A percentile compares a stretch with the other conserved stretches of the same genome.
Conservation (phyloP, 352 stramenopile genomes). For the Peronosclerospora sorghi region DNA sequence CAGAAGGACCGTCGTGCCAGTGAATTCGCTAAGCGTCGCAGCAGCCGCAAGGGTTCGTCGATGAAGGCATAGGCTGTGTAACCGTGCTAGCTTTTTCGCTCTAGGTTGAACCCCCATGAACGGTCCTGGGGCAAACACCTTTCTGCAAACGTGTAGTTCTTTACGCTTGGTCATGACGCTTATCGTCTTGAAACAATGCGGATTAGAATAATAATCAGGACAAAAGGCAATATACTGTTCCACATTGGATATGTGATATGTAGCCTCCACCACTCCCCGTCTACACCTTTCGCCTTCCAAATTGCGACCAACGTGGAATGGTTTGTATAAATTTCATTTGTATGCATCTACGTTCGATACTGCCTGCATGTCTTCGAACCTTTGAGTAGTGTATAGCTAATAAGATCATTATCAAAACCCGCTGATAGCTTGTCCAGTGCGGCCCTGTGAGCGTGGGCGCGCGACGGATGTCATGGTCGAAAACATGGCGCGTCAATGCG, state of each 20-base stretch:
- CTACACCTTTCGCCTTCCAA: no score
- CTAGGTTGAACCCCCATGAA: not conserved
- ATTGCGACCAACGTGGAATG: no score
- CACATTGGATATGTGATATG: not conserved
- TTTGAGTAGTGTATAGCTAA: no score
- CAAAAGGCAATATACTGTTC: slow-evolving; percentile 30
- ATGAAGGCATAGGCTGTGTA: slow-evolving; percentile 76
- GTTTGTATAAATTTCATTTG: no score
- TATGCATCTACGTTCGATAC: no score
- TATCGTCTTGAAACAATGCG: slow-evolving; percentile 4
- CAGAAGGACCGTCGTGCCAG: slow-evolving; percentile 96
- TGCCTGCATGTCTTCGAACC: no score
- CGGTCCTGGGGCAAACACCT: slow-evolving; percentile 11
- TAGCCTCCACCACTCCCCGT: no score
- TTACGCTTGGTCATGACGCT: not conserved
- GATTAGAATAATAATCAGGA: slow-evolving; percentile 31
- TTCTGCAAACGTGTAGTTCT: slow-evolving; percentile 23
- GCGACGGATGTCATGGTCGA: no score
- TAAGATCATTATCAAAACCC: no score
- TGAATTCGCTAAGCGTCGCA: slow-evolving; percentile 97
- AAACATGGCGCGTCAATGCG: no score
- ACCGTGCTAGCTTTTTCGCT: slow-evolving; percentile 6
- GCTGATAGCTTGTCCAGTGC: no score
- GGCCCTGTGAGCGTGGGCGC: no score
- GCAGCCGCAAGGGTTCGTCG: slow-evolving; percentile 91